Conservation (phyloP, 495 filamentous ascomycete species). For the Penicillium robsamsonii region DNA sequence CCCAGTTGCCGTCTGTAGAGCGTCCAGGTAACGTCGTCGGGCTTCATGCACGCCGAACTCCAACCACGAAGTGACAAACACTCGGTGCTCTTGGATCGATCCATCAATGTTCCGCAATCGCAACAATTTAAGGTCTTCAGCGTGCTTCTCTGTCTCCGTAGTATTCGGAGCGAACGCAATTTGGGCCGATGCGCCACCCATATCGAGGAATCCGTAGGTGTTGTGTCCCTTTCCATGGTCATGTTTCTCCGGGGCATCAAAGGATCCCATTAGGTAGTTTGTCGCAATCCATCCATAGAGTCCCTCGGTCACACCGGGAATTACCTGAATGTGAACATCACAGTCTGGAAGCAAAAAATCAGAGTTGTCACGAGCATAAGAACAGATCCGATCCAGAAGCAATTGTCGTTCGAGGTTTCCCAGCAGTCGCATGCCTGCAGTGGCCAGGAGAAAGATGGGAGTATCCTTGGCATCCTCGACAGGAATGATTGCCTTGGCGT, state of each 20-base stretch:
- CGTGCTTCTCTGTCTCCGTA: conserved; percentile 87
- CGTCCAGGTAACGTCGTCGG: conserved; percentile 72
- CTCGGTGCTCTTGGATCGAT: conserved; percentile 68
- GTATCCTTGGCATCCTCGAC: conserved; percentile 74
- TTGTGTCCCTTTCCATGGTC: conserved; percentile 82
- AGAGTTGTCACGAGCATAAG: conserved; percentile 75
- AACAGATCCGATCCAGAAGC: conserved; percentile 76
- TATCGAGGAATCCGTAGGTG: conserved; percentile 97
- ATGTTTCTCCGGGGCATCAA: conserved; percentile 74
- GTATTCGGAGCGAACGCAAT: conserved; percentile 95
- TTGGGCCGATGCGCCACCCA: conserved; percentile 96
- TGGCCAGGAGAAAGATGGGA: conserved; percentile 91
- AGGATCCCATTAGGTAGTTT: conserved; percentile 96
- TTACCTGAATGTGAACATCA: conserved; percentile 86
- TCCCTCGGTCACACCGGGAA: conserved; percentile 94
- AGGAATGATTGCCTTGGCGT: conserved; percentile 82
- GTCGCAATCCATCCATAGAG: conserved; percentile 98
- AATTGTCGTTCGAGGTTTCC: conserved; percentile 65
- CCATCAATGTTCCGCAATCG: conserved; percentile 82
- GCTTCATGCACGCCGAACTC: conserved; percentile 95
- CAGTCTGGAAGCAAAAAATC: conserved; percentile 89
- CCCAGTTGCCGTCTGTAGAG: conserved; percentile 58
- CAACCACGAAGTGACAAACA: conserved; percentile 96
- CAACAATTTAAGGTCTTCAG: conserved; percentile 82
- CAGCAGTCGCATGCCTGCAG: conserved; percentile 95